Evolutionary conservation across 768 basidiomycete species (phyloP).

Genomic region (Ephemerocybe angulata): DNA sequence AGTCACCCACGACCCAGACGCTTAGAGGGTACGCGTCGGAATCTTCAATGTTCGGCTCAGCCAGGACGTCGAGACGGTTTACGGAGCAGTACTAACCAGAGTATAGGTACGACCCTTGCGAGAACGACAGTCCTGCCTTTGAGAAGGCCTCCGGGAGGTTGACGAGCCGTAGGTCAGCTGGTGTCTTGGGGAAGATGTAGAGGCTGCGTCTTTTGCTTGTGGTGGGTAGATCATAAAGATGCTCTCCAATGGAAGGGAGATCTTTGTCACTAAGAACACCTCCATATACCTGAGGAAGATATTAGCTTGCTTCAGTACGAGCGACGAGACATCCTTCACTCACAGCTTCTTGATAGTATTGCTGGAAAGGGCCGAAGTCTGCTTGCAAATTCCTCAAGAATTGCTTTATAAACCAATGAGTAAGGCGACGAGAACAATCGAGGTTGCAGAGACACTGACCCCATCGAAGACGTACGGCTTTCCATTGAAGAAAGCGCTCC

Average conservation of each 20-base stretch:
- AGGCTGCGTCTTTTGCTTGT: conserved; percentile 69
- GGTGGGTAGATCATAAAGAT: conserved; percentile 88
- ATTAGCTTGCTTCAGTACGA: no score
- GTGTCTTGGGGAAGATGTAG: conserved; percentile 60
- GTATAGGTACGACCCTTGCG: conserved; percentile 54
- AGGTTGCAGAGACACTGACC: conserved; percentile 45
- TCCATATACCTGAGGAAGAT: conserved; percentile 48
- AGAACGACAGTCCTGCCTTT: conserved; percentile 39
- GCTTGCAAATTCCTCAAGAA: conserved; percentile 62
- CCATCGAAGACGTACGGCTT: conserved; percentile 67
- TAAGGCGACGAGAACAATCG: background rate
- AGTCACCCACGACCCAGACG: conserved; percentile 69
- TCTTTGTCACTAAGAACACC: conserved; percentile 54
- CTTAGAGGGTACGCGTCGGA: conserved; percentile 40
- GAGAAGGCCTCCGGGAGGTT: conserved; percentile 54
- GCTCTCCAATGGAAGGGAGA: conserved; percentile 52
- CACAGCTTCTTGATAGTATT: conserved; percentile 72
- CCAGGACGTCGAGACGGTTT: background rate
- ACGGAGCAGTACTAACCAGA: conserved; percentile 42
- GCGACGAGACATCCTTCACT: no score
- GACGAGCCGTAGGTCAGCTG: conserved; percentile 47
- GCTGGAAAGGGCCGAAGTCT: conserved; percentile 55
- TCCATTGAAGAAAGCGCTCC: conserved; percentile 85
- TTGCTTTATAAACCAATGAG: conserved; percentile 48
- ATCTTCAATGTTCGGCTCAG: conserved; percentile 12